phyloP scores from a whole-genome alignment of 1,139 yeast species.

The Diutina mesorugosa region DNA sequence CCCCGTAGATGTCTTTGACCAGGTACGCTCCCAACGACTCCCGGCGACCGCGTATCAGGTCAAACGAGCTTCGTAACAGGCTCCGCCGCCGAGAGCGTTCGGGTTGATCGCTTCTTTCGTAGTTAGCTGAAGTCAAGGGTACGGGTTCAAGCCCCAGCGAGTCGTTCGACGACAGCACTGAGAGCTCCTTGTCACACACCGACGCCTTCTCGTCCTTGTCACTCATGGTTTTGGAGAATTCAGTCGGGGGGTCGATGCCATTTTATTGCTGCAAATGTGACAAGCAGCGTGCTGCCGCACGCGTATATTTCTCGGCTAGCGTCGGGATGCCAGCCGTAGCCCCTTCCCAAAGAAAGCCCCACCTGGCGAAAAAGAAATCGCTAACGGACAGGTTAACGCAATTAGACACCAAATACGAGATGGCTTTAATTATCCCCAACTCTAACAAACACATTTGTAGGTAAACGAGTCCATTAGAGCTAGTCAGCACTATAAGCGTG shows the following conservation, averaged over 20 bases:
- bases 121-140: conserved; percentile 1
- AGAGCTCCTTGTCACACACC: neutral
- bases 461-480: neutral
- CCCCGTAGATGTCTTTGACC: conserved; percentile 11
- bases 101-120: neutral
- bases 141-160: neutral
- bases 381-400: neutral
- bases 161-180: neutral
- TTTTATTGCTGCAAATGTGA: neutral
- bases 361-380: neutral
- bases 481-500: neutral
- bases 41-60: neutral
- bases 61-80: neutral
- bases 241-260: neutral
- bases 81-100: neutral
- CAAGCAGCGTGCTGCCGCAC: neutral
- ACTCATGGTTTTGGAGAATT: neutral
- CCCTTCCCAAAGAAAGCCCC: neutral
- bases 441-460: neutral
- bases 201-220: neutral
- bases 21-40: neutral
- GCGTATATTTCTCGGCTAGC: neutral
- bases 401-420: neutral
- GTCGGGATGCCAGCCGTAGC: neutral
- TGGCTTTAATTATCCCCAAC: neutral